A percentile compares a stretch with the other conserved stretches of the same genome.
These are phyloP conservation scores for Metarhizium brunneum DNA, from an alignment of 2,329 filamentous ascomycete genomes.

Conservation along the genomic window DNA sequence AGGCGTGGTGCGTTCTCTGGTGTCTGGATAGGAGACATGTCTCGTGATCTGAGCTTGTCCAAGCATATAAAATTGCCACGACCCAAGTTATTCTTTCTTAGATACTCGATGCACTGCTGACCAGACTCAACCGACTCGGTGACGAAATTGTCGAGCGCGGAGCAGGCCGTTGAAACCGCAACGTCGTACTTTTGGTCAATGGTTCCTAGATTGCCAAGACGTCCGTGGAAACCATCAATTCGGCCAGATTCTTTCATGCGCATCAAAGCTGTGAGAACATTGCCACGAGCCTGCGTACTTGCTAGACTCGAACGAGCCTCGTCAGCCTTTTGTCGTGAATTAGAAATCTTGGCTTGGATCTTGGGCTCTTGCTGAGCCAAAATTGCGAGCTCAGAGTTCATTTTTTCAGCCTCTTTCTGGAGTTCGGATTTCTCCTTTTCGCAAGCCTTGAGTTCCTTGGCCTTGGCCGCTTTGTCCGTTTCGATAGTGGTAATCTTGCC, in stretches of 20 bases:
- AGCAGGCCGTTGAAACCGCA: conserved; percentile 95
- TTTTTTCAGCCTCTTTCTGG: conserved; percentile 63
- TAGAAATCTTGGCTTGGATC: conserved; percentile 75
- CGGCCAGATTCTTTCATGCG: conserved; percentile 91
- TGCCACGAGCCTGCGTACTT: conserved; percentile 84
- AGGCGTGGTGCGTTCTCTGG: conserved; percentile 87
- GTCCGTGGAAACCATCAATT: conserved; percentile 93
- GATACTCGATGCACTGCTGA: conserved; percentile 95
- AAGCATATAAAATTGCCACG: conserved; percentile 95
- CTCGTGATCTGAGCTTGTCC: conserved; percentile 71
- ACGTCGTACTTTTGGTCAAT: conserved; percentile 94
- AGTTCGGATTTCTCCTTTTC: conserved; percentile 63
- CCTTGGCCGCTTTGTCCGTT: conserved; percentile 60
- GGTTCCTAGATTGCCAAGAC: conserved; percentile 84
- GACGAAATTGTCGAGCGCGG: conserved; percentile 87
- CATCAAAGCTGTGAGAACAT: conserved; percentile 86
- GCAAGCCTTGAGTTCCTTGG: conserved; percentile 65
- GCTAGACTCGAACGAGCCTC: conserved; percentile 87
- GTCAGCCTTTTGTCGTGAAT: conserved; percentile 86
- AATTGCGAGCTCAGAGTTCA: conserved; percentile 63
- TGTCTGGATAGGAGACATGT: conserved; percentile 72
- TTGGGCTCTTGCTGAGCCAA: conserved; percentile 71
- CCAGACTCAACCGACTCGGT: conserved; percentile 93
- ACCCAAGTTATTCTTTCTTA: conserved; percentile 94
- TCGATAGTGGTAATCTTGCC: conserved; percentile 68